Conservation (phyloP, 2,329 filamentous ascomycete genomes). For the Fusarium udum region DNA sequence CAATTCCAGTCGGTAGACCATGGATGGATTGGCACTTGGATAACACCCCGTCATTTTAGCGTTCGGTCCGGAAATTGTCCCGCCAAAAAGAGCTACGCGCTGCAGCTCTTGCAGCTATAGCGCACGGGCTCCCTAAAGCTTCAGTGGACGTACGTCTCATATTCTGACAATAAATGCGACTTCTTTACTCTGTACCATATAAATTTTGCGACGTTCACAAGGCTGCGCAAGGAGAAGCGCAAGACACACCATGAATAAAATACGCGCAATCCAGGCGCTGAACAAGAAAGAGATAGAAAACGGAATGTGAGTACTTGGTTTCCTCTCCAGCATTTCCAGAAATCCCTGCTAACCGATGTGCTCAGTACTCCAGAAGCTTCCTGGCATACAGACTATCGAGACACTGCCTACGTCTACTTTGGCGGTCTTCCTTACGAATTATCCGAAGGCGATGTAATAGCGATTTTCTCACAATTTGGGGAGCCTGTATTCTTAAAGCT, state of each 20-base stretch:
- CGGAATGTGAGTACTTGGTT: constrained; percentile 70
- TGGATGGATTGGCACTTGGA: constrained; percentile 14
- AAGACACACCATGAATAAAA: constrained; percentile 80
- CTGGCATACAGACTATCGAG: constrained; percentile 97
- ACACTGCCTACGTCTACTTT: constrained; percentile 96
- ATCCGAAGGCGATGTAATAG: constrained; percentile 93
- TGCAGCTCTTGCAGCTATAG: constrained; percentile 25
- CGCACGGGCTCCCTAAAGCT: constrained; percentile 31
- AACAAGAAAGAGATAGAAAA: constrained; percentile 95
- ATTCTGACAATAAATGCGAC: constrained; percentile 28
- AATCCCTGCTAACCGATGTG: constrained; percentile 31
- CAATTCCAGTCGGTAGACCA: constrained; percentile 1
- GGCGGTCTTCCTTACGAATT: constrained; percentile 92
- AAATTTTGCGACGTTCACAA: background rate
- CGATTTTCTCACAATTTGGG: constrained; percentile 96
- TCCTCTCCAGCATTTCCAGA: background rate
- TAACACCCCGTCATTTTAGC: constrained; percentile 29
- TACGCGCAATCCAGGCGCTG: constrained; percentile 89
- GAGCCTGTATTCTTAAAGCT: constrained; percentile 95
- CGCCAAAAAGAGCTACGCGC: constrained; percentile 33
- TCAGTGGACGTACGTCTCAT: constrained; percentile 13
- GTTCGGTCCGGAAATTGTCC: constrained; percentile 51
- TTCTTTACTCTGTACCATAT: background rate
- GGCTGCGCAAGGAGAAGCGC: background rate
- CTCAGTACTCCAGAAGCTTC: constrained; percentile 82